phyloP scores from a whole-genome alignment of 768 basidiomycete species.

The Lactarius deliciosus region DNA sequence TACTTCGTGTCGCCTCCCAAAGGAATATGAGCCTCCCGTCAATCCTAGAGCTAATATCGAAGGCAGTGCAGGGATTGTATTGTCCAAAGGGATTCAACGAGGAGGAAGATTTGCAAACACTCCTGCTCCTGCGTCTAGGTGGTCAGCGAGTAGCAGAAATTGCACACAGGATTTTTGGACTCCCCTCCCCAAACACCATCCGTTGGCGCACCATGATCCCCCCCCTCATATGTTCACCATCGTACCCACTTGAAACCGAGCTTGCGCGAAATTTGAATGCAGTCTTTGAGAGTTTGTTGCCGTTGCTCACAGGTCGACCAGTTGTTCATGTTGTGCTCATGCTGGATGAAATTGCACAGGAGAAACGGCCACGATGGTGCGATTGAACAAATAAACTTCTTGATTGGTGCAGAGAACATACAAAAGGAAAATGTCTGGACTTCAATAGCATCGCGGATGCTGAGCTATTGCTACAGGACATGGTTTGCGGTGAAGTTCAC shows the following conservation, averaged over 20 bases:
- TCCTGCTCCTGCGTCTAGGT: constrained; percentile 2
- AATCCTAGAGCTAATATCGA: background rate
- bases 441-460: constrained; percentile 3
- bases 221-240: background rate
- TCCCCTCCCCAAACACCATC: background rate
- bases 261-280: background rate
- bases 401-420: constrained; percentile 12
- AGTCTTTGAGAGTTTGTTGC: background rate
- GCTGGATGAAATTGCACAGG: constrained; percentile 10
- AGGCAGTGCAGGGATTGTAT: constrained; percentile 2
- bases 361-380: constrained; percentile 9
- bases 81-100: constrained; percentile 12
- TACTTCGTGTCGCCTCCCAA: background rate
- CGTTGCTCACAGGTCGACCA: background rate
- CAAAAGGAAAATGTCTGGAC: background rate
- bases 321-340: background rate
- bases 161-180: background rate
- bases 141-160: constrained; percentile 3
- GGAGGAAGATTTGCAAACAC: background rate
- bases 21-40: background rate
- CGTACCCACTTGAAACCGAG: background rate
- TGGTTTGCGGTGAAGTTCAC: background rate
- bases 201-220: background rate
- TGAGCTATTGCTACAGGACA: background rate
- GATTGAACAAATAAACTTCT: constrained; percentile 12